phyloP scores from a whole-genome alignment of 768 basidiomycete genomes.

The Neoboletus magnificus region DNA sequence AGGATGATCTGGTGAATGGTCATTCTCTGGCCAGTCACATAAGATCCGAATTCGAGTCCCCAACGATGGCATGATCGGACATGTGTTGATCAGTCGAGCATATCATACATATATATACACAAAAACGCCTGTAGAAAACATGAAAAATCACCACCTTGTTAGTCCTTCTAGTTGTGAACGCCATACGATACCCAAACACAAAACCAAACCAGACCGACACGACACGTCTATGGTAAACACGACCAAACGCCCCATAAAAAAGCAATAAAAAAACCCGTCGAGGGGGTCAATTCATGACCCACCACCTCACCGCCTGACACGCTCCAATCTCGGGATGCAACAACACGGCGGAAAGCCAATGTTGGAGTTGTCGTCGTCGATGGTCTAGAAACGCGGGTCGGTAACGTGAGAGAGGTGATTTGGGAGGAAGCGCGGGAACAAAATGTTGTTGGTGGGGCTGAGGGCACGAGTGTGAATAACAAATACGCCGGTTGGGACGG shows the following conservation, averaged over 20 bases:
- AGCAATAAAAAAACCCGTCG: slow-evolving; percentile 2
- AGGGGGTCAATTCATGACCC: slow-evolving; percentile 51
- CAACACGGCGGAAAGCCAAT: slow-evolving; percentile 62
- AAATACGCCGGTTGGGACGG: neutral
- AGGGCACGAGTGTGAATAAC: neutral
- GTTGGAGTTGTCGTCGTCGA: slow-evolving; percentile 55
- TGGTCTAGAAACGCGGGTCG: slow-evolving; percentile 65
- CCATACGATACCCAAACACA: no score
- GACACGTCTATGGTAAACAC: neutral
- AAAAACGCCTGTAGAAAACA: no score
- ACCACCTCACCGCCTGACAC: slow-evolving; percentile 53
- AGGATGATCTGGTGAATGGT: no score
- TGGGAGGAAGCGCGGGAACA: slow-evolving; percentile 64
- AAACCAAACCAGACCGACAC: neutral
- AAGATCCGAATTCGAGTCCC: no score
- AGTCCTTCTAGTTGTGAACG: no score
- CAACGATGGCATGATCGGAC: no score
- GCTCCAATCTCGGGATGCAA: slow-evolving; percentile 71
- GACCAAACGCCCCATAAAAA: slow-evolving; percentile 8
- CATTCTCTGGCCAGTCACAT: no score
- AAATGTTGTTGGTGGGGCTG: slow-evolving; percentile 45
- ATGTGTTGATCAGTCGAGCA: no score
- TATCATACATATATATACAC: no score
- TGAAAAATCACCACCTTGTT: no score
- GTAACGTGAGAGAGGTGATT: slow-evolving; percentile 64